These are phyloP conservation scores for Copromyces sp. DNA, from an alignment of 495 filamentous ascomycete genomes.

Conservation along the genomic window DNA sequence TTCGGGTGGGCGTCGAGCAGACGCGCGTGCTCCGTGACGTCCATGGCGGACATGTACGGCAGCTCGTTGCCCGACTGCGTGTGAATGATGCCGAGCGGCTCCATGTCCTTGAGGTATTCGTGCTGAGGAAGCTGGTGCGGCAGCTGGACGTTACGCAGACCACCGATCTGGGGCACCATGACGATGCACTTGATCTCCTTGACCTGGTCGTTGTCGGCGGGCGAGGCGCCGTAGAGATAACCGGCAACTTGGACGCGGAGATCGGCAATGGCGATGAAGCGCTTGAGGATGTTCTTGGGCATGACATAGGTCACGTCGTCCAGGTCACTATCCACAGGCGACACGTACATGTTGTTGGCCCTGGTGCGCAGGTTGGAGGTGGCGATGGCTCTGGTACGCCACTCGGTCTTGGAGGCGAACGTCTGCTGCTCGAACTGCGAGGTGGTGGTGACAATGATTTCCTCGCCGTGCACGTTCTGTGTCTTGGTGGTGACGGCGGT, in stretches of 20 bases:
- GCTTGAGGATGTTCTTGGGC: conserved; percentile 98
- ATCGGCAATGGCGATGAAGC: conserved; percentile 97
- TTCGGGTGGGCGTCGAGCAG: conserved; percentile 72
- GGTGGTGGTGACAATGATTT: conserved; percentile 96
- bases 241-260: conserved; percentile 93
- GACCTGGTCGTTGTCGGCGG: conserved; percentile 87
- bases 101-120: conserved; percentile 76
- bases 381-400: conserved; percentile 93
- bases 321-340: conserved; percentile 76
- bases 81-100: conserved; percentile 92
- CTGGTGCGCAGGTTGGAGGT: conserved; percentile 91
- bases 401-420: conserved; percentile 97
- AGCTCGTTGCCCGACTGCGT: conserved; percentile 91
- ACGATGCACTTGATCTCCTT: conserved; percentile 96
- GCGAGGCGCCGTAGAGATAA: conserved; percentile 89
- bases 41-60: conserved; percentile 87
- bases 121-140: conserved; percentile 90
- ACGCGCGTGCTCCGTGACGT: conserved; percentile 86
- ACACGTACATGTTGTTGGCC: conserved; percentile 98
- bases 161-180: conserved; percentile 95
- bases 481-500: conserved; percentile 98
- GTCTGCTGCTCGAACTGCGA: conserved; percentile 95
- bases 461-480: conserved; percentile 94
- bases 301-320: conserved; percentile 89
- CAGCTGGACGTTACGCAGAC: conserved; percentile 81